These are phyloP conservation scores for Trametes meyenii DNA, from an alignment of 768 basidiomycete species.

Conservation along the genomic window DNA sequence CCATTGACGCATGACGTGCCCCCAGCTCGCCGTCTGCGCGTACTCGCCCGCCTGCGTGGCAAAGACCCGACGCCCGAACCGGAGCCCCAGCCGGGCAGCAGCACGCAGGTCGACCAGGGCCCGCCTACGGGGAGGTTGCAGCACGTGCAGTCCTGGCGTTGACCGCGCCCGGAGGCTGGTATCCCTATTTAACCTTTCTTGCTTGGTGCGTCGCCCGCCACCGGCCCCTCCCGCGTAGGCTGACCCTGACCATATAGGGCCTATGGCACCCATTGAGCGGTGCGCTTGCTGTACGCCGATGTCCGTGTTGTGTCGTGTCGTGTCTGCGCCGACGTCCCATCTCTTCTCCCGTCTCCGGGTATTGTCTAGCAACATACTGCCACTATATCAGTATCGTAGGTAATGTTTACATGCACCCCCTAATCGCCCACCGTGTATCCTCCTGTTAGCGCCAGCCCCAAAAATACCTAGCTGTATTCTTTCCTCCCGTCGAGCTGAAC, in stretches of 20 bases:
- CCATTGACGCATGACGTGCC: constrained; percentile 26
- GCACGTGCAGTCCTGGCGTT: constrained; percentile 33
- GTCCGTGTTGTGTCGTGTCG: background rate
- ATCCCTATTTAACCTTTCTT: constrained; percentile 1
- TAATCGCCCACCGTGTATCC: constrained; percentile 17
- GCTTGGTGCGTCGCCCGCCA: background rate
- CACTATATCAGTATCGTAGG: constrained; percentile 20
- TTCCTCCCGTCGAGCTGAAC: background rate
- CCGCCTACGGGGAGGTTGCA: constrained; percentile 30
- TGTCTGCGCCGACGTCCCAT: background rate
- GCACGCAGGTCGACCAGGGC: constrained; percentile 3
- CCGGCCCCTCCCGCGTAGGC: background rate
- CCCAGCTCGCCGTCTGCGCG: constrained; percentile 35
- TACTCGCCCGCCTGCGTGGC: constrained; percentile 56
- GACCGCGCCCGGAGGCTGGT: constrained; percentile 3
- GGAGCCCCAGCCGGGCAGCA: constrained; percentile 23
- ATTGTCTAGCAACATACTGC: background rate
- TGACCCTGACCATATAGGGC: background rate
- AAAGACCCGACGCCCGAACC: constrained; percentile 51
- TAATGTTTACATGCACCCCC: constrained; percentile 18
- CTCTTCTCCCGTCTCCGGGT: background rate
- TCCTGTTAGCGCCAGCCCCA: constrained; percentile 1
- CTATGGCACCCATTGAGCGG: constrained; percentile 10
- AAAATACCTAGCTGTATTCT: constrained; percentile 7
- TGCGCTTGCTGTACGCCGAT: constrained; percentile 10